Conservation (phyloP, 257 asterid genomes). For the Solanum phureja region DNA sequence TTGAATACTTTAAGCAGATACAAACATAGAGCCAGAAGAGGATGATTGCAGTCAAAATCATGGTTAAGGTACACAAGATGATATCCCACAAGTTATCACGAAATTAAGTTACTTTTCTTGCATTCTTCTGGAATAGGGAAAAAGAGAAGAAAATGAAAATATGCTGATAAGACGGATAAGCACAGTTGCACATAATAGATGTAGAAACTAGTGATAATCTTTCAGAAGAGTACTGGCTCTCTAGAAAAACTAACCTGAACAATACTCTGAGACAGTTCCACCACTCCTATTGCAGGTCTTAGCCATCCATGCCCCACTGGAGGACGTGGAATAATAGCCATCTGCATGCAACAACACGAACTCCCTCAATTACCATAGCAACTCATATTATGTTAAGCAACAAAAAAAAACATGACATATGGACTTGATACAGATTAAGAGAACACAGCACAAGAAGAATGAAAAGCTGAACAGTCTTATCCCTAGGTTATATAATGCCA, state of each 20-base stretch:
- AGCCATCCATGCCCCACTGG: conserved; percentile 94
- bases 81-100: background rate
- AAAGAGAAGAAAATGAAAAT: background rate
- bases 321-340: conserved; percentile 85
- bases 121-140: background rate
- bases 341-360: conserved; percentile 36
- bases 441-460: background rate
- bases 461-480: background rate
- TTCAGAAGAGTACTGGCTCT: background rate
- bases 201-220: background rate
- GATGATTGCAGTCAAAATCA: background rate
- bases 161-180: background rate
- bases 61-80: background rate
- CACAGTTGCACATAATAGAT: background rate
- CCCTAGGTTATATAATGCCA: background rate
- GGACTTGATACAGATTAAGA: background rate
- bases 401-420: background rate
- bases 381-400: background rate
- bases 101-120: background rate
- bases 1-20: background rate
- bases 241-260: conserved; percentile 50
- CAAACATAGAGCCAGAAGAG: background rate
- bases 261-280: conserved; percentile 89
- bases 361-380: background rate
- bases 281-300: conserved; percentile 97